Conservation (phyloP, 129 eudicot species). For the Artemisia annua region DNA sequence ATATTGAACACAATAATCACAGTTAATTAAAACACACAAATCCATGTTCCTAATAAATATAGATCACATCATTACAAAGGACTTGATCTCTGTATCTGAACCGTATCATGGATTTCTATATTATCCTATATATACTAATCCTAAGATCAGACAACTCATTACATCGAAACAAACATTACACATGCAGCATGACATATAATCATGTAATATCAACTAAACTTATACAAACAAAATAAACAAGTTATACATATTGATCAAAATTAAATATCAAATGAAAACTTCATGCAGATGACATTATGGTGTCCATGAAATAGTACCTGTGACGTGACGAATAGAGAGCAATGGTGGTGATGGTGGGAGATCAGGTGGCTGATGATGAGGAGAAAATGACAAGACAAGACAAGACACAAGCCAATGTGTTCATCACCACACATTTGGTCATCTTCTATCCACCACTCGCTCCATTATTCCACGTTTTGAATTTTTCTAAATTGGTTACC, state of each 20-base stretch:
- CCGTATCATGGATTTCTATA: not conserved
- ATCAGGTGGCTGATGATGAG: conserved; percentile 22
- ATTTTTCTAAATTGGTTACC: conserved; percentile 4
- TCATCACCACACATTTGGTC: conserved; percentile 26
- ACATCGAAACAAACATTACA: too few relatives aligned
- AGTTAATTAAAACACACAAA: not conserved
- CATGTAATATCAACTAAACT: conserved; percentile 4
- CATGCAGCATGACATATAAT: not conserved
- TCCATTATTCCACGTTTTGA: conserved; percentile 15
- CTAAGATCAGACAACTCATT: too few relatives aligned
- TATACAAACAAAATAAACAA: too few relatives aligned
- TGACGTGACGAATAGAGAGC: too few relatives aligned
- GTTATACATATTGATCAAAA: too few relatives aligned
- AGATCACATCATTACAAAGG: not conserved
- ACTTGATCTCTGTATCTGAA: conserved; percentile 15
- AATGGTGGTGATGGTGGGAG: conserved; percentile 14
- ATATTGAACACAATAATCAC: not conserved
- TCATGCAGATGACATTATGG: not conserved
- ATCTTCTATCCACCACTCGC: conserved; percentile 9
- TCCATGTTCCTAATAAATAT: not conserved
- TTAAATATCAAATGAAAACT: not conserved
- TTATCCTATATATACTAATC: too few relatives aligned
- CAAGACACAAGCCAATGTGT: conserved; percentile 18
- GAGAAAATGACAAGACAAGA: conserved; percentile 18
- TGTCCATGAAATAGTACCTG: conserved; percentile 16